Evolutionary conservation across 169 alveolate species (phyloP).

Genomic region (Theileria orientalis): DNA sequence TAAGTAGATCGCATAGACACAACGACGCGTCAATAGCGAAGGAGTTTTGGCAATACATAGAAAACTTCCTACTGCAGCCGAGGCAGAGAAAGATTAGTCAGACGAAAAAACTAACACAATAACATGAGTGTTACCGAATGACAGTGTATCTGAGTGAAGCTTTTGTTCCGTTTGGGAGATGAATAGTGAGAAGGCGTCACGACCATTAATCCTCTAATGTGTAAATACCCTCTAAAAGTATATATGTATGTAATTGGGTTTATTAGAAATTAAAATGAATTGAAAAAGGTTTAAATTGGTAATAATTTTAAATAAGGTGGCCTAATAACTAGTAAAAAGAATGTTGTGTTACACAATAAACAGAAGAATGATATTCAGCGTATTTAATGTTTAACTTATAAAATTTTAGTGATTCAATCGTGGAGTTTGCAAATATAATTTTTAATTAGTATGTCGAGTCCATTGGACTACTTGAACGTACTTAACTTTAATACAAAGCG

Average conservation of each 20-base stretch:
- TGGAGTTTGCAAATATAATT: no score
- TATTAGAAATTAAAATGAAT: neutral
- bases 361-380: no score
- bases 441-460: slow-evolving; percentile 60
- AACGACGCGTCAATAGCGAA: slow-evolving; percentile 63
- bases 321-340: no score
- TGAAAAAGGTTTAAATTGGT: no score
- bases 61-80: slow-evolving; percentile 58
- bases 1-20: slow-evolving; percentile 60
- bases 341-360: no score
- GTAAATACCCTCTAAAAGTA: no score
- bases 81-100: slow-evolving; percentile 43
- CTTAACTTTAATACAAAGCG: slow-evolving; percentile 73
- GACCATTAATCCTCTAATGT: no score
- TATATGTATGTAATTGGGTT: no score
- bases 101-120: slow-evolving; percentile 23
- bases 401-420: no score
- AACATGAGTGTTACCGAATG: neutral
- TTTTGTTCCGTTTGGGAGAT: neutral
- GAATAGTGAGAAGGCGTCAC: neutral
- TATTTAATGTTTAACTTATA: no score
- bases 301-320: no score
- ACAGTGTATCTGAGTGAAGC: no score
- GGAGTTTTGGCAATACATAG: slow-evolving; percentile 66
- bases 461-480: slow-evolving; percentile 67